Conservation (phyloP, 345 rosid species). For the Salix exigua region DNA sequence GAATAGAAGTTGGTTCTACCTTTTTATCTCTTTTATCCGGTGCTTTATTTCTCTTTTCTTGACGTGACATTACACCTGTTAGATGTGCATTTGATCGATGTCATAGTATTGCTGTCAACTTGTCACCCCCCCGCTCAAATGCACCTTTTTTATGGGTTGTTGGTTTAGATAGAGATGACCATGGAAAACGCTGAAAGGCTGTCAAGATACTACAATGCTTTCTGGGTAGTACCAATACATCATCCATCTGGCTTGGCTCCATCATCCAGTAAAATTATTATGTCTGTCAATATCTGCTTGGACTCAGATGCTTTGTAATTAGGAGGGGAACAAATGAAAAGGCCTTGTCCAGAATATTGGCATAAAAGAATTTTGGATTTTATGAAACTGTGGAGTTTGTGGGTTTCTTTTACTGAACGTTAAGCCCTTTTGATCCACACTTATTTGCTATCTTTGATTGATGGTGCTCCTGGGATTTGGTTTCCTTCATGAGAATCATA, state of each 20-base stretch:
- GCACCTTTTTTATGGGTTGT: neutral
- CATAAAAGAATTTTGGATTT: neutral
- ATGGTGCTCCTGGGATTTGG: neutral
- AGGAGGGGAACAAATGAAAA: neutral
- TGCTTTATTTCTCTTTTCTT: conserved; percentile 7
- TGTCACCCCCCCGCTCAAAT: neutral
- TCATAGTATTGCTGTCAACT: conserved; percentile 14
- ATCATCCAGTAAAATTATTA: no score
- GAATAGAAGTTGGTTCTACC: conserved; percentile 3
- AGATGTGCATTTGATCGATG: conserved; percentile 24
- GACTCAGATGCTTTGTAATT: neutral
- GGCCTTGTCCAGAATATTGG: neutral
- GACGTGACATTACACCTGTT: conserved; percentile 23
- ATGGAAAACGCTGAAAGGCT: neutral
- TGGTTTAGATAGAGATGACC: conserved; percentile 1
- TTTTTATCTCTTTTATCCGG: conserved; percentile 2
- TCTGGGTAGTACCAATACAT: neutral
- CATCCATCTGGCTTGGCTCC: neutral
- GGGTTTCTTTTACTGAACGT: neutral
- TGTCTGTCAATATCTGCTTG: neutral
- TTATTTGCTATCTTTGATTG: neutral
- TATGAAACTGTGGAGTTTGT: neutral
- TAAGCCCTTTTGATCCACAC: neutral
- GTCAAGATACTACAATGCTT: neutral
- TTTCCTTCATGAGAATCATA: neutral